A percentile compares a stretch with the other conserved stretches of the same genome.
Conservation (phyloP, 1,284 basidiomycete genomes). For the Ustilago crameri region DNA sequence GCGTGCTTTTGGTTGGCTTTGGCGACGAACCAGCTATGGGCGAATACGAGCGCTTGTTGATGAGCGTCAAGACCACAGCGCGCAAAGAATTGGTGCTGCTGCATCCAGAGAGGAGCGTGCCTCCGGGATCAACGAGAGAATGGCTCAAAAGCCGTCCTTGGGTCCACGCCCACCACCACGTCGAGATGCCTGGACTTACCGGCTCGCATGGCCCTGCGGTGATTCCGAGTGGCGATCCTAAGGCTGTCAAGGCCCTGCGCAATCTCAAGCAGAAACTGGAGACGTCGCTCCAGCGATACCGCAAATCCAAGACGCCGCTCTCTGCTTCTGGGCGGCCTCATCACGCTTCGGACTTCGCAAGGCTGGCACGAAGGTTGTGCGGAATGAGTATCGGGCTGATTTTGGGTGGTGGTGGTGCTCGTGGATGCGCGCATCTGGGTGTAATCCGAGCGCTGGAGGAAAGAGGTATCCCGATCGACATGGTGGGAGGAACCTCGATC, state of each 20-base stretch:
- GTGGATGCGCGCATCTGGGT: slow-evolving; percentile 92
- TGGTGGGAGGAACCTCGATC: slow-evolving; percentile 83
- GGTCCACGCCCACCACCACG: slow-evolving; percentile 91
- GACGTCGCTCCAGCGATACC: slow-evolving; percentile 82
- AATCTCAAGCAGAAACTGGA: slow-evolving; percentile 88
- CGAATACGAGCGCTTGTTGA: slow-evolving; percentile 86
- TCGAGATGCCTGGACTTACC: slow-evolving; percentile 78
- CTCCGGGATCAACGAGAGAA: slow-evolving; percentile 89
- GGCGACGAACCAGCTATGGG: slow-evolving; percentile 84
- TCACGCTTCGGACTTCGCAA: slow-evolving; percentile 89
- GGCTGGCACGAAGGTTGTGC: slow-evolving; percentile 88
- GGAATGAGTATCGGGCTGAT: slow-evolving; percentile 94
- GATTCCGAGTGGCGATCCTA: slow-evolving; percentile 76
- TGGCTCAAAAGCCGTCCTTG: slow-evolving; percentile 98
- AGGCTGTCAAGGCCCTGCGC: slow-evolving; percentile 82
- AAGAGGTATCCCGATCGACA: slow-evolving; percentile 90
- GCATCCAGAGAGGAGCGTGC: slow-evolving; percentile 88
- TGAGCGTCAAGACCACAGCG: slow-evolving; percentile 95
- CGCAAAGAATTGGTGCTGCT: slow-evolving; percentile 94
- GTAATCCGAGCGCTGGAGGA: slow-evolving; percentile 91
- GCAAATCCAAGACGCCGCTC: slow-evolving; percentile 34
- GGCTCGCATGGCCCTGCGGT: slow-evolving; percentile 64
- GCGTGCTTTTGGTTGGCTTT: slow-evolving; percentile 89
- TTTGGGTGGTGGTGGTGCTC: slow-evolving; percentile 92
- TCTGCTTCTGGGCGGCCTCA: slow-evolving; percentile 73